Conservation (phyloP, 768 basidiomycete species). For the Kwoniella pini region DNA sequence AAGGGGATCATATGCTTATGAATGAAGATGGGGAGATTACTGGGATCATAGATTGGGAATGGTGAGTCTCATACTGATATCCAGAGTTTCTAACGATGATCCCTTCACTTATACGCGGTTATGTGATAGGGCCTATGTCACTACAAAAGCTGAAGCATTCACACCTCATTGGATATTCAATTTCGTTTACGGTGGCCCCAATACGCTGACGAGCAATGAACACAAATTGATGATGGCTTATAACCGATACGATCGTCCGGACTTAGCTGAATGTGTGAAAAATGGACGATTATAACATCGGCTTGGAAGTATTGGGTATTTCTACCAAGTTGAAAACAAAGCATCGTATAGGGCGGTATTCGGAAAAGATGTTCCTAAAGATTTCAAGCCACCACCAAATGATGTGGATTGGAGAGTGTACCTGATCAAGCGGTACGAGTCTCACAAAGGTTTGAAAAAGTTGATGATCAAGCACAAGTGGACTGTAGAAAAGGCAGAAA, state of each 20-base stretch:
- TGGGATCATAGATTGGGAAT: conserved; percentile 53
- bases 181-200: neutral
- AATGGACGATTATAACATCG: conserved; percentile 16
- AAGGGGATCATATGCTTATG: conserved; percentile 47
- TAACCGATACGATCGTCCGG: neutral
- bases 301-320: conserved; percentile 3
- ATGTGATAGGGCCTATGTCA: conserved; percentile 11
- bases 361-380: neutral
- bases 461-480: neutral
- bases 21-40: conserved; percentile 28
- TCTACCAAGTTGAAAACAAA: neutral
- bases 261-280: conserved; percentile 22
- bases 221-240: neutral
- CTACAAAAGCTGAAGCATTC: conserved; percentile 25
- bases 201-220: conserved; percentile 6
- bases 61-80: conserved; percentile 4
- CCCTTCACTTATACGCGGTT: neutral
- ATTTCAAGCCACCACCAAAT: conserved; percentile 2
- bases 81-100: neutral
- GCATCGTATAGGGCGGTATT: neutral
- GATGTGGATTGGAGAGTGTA: conserved; percentile 13
- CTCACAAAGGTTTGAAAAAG: neutral
- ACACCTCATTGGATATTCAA: neutral
- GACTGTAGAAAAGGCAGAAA: conserved; percentile 7
- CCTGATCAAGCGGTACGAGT: conserved; percentile 1